Evolutionary conservation across 768 basidiomycete species (phyloP).

Genomic region (Termitomyces sp.): DNA sequence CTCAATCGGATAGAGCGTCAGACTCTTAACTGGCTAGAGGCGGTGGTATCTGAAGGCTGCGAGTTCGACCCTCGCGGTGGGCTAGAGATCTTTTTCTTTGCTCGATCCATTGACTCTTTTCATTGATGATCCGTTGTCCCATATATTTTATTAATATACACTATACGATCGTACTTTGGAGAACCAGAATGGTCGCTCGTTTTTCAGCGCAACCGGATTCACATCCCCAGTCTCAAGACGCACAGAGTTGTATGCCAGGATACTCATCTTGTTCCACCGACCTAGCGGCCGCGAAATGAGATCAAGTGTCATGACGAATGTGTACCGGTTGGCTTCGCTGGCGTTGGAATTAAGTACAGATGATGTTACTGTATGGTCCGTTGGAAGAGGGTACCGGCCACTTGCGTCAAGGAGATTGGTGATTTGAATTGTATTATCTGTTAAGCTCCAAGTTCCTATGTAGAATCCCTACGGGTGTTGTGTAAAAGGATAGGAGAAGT

Average conservation of each 20-base stretch:
- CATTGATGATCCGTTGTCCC: neutral
- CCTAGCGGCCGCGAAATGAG: constrained; percentile 78
- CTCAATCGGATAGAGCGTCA: constrained; percentile 66
- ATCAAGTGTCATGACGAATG: constrained; percentile 67
- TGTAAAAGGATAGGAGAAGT: neutral
- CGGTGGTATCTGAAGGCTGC: constrained; percentile 62
- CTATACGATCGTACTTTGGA: constrained; percentile 77
- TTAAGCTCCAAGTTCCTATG: constrained; percentile 69
- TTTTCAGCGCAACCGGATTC: constrained; percentile 63
- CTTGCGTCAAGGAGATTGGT: constrained; percentile 60
- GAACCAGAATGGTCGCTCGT: constrained; percentile 92
- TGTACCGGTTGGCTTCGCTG: constrained; percentile 39
- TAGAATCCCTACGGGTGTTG: constrained; percentile 49
- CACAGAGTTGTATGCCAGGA: constrained; percentile 69
- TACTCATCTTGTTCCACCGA: constrained; percentile 77
- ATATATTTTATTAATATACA: neutral
- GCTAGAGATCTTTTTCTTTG: neutral
- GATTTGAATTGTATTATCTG: constrained; percentile 53
- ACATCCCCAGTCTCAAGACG: constrained; percentile 72
- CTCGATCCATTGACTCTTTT: neutral
- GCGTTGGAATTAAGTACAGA: constrained; percentile 4
- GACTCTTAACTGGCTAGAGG: constrained; percentile 35
- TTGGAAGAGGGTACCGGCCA: constrained; percentile 28
- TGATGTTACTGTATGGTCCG: neutral
- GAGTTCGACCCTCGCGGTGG: constrained; percentile 75